Base-by-base conservation (phyloP, 208 protist genomes). In the Trypanosoma conorhini region DNA sequence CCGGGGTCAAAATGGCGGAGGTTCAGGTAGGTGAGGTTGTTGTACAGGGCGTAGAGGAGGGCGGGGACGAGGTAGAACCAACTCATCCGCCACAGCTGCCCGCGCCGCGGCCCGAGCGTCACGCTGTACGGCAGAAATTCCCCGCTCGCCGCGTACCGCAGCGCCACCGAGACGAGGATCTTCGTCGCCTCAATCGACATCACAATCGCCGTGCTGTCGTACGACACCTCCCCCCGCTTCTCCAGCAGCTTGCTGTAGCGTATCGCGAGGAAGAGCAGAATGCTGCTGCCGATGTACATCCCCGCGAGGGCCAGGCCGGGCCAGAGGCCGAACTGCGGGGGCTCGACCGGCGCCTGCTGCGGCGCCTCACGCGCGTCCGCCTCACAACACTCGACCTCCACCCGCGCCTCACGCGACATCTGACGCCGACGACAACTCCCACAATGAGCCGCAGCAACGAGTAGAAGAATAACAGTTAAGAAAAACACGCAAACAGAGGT, bases 11-110 rank as follows among this genome's bases (percentile, higher is more conserved):
- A 82, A 12, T 77, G 51, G 28, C 65, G 56, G 0, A 96, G 70
- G 64, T 89, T 94, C 56, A 82, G 59, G 63, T 87, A 96, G 3
- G 85, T 92, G 22, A 96, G 21, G 72, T 94, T 94, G 78, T 96
- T 91, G 75, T 93, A 93, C 17, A 96, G 66, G 5, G 81, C 82
- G 70, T 96, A 96, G n/a, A 90, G 67, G 21, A 89, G 55, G 7
- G 88, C 76, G 1, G 85, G 78, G 0, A 91, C 54, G 13, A 81
- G 60, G 66, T 88, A 93, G 13, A 73, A 46, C 4, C 83, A 35
- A 24, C 88, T 80, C 15, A 71, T 71, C 17, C 63, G 58, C 84
- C 83, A 94, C 30, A 86, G 40, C 40, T 62, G 68, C 10, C 63
- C 13, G 0, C 81, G 67, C 21, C 76, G 4, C 3, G 17, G 15